Base-by-base conservation (phyloP, 2,329 filamentous ascomycete genomes). In the Emericellopsis cladophorae region DNA sequence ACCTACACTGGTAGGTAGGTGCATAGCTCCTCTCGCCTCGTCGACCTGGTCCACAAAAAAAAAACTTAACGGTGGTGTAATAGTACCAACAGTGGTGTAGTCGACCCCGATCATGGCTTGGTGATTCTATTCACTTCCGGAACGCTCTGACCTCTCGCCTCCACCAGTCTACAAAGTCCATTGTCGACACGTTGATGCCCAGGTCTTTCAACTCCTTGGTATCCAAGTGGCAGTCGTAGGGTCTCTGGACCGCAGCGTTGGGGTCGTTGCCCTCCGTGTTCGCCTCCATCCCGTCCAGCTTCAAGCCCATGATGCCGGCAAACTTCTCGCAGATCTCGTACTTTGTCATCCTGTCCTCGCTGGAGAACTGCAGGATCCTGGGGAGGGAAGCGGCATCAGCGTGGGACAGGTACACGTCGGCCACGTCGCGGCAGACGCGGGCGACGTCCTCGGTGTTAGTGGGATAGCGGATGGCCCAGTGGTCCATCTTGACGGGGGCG, bases 361-460 rank as follows among this genome's bases (percentile, higher is more conserved):
- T 87, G 4, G 82, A 85, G 62, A 94, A 94, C 41, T 95, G 88
- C 15, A 95, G 68, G 35, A 88, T 74, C 23, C 55, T 64, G 0
- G 88, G 88, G 32, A 94, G 62, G 14, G 64, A 54, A 10, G 65
- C 57, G 36, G 66, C 60, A 36, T 71, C 63, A 32, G 57, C 52
- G 11, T 66, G 60, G 4, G 56, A 59, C 41, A 82, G 65, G 52
- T 89, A 92, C 52, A 83, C 79, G 45, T 67, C 68, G 2, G 83
- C 76, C 37, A 92, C 66, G 49, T 93, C 85, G 79, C 78, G 70
- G 51, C 79, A 84, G 36, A 95, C 84, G 32, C 89, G 72, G 15
- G 72, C 87, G 15, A 94, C 81, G 54, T 95, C 89, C 55, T 87
- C 81, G 0, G 87, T 94, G 56, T 92, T 92, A 7, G 88, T 94